Percentiles rank a stretch among this genome's conserved stretches.
Conservation (phyloP, 139 green algal genomes). For the Closterium sp. region DNA sequence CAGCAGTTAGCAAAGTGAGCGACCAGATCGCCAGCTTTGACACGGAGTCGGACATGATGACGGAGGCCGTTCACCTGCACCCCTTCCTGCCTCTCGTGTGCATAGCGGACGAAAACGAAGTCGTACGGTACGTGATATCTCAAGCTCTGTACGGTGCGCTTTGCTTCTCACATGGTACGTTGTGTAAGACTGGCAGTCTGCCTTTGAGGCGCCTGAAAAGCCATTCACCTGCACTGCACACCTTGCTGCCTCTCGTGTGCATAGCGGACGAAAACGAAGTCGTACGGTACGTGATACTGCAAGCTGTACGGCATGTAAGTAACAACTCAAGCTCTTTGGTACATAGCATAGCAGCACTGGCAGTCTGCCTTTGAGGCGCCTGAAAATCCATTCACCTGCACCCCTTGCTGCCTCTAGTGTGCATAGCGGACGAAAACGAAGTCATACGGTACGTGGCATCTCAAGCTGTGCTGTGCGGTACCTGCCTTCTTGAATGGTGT, state of each 20-base stretch:
- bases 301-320: no score
- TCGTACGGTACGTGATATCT: conserved; percentile 10
- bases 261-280: conserved; percentile 36
- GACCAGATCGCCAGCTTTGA: conserved; percentile 45
- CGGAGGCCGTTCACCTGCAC: conserved; percentile 29
- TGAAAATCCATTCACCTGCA: conserved; percentile 18
- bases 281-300: conserved; percentile 5
- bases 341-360: no score
- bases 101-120: conserved; percentile 42
- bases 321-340: no score
- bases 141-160: background rate
- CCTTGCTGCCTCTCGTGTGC: conserved; percentile 35
- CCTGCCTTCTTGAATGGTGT: no score
- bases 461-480: background rate
- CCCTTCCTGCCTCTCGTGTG: conserved; percentile 45
- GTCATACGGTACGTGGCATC: conserved; percentile 18
- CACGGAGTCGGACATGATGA: conserved; percentile 31
- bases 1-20: conserved; percentile 49
- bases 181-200: no score
- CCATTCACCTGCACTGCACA: background rate
- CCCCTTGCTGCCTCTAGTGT: conserved; percentile 34
- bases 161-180: no score
- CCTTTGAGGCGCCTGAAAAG: no score
- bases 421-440: conserved; percentile 39
- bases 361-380: no score